Base-by-base conservation (phyloP, 1,284 basidiomycete species). In the Hymenochaete sp. region DNA sequence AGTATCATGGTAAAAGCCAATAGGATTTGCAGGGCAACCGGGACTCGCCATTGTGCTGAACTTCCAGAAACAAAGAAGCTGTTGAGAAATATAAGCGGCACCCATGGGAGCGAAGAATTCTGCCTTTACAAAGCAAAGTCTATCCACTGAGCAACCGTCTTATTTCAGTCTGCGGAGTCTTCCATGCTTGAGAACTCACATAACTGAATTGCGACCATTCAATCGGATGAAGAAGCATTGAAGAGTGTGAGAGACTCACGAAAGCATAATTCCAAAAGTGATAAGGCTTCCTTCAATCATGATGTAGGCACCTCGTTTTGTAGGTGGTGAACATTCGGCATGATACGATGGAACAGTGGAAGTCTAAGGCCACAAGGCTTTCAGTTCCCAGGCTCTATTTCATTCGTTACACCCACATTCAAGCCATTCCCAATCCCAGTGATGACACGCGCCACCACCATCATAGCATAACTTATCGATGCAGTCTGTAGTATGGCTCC, bases 241-340 rank as follows among this genome's bases (percentile, higher is more conserved):
- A 7, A 24, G 2, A 43, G 14, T 11, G 4, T 4, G 10, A 24
- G 19, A 37, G 10, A 44, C 43, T 62, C 51, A 77, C 74, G 76
- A 75, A 47, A 82, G 61, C 73, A 80, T 82, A 54, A 83, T 75
- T 49, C 82, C 82, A 53, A 79, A 77, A 2, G 79, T 76, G 47
- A 84, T 82, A 2, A 84, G 63, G 56, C 72, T 74, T 3, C 80
- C 77, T 62, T 82, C 79, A 38, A 83, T 66, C 70, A 80, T 78
- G 33, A 83, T 82, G 46, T 80, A 67, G 50, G 73, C 72, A 16
- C 82, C 81, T 48, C 82, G 65, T 52, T 72, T 71, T 28, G 71
- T 64, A 3, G 79, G 72, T 3, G 75, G 72, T 2, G 77, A 76
- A 51, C 77, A 77, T 57, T 85, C 82, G 0, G 79, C 76, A 44